Percentiles rank a stretch among this genome's conserved stretches.
These are phyloP conservation scores for Podaxis sp. DNA, from an alignment of 768 basidiomycete genomes.

Conservation along the genomic window DNA sequence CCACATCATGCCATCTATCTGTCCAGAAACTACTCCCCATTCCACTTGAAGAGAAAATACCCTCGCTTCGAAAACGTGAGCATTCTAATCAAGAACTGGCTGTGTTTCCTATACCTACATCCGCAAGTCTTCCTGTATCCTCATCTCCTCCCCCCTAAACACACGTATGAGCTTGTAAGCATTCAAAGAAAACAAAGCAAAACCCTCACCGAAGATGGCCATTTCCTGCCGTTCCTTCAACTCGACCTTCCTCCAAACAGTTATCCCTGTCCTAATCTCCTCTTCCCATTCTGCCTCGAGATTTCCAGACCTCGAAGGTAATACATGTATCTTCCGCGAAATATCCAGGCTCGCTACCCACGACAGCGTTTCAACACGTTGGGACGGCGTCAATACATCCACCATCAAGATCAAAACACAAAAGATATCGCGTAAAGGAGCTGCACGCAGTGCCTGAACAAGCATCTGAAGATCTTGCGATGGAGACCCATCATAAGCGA, in stretches of 20 bases:
- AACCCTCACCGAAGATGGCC: neutral
- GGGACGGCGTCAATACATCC: conserved; percentile 9
- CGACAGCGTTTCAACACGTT: conserved; percentile 8
- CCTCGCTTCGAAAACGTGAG: too few relatives aligned
- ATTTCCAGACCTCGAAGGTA: conserved; percentile 9
- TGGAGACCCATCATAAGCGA: conserved; percentile 16
- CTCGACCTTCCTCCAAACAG: conserved; percentile 21
- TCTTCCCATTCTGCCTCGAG: conserved; percentile 22
- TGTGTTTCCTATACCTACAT: neutral
- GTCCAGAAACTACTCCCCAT: too few relatives aligned
- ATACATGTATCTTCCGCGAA: conserved; percentile 9
- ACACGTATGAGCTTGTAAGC: neutral
- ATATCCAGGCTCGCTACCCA: conserved; percentile 16
- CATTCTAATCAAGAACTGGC: too few relatives aligned
- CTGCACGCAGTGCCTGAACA: conserved; percentile 12
- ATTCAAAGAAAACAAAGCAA: neutral
- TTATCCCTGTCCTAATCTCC: conserved; percentile 20
- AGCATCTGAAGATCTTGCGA: conserved; percentile 12
- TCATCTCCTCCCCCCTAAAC: neutral
- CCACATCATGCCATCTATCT: too few relatives aligned
- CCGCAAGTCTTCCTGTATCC: conserved; percentile 11
- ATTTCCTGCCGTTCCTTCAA: neutral
- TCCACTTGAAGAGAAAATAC: too few relatives aligned
- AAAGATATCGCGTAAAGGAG: conserved; percentile 2
- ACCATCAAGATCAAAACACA: conserved; percentile 18